Conservation (phyloP, 108 stramenopile species). For the Skeletonema marinoi region DNA sequence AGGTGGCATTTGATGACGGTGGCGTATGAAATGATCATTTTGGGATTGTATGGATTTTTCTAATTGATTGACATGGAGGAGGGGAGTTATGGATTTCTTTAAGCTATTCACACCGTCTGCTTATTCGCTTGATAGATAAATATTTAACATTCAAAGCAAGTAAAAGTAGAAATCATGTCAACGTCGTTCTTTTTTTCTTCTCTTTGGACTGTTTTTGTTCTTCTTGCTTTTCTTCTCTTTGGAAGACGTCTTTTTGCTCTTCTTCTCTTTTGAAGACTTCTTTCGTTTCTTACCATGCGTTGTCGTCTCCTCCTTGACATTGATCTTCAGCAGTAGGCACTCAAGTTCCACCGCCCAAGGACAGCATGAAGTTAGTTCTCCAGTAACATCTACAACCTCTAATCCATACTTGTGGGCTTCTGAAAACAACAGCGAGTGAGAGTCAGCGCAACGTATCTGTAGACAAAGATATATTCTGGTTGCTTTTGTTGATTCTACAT, state of each 20-base stretch:
- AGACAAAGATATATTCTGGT: constrained; percentile 65
- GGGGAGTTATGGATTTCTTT: background rate
- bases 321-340: constrained; percentile 53
- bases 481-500: background rate
- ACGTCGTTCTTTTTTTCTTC: background rate
- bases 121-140: background rate
- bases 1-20: constrained; percentile 88
- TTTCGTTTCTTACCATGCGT: background rate
- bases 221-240: background rate
- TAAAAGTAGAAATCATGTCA: no score
- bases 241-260: background rate
- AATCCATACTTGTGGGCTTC: constrained; percentile 52
- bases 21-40: constrained; percentile 84
- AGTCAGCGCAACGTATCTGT: constrained; percentile 68
- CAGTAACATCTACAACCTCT: constrained; percentile 51
- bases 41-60: constrained; percentile 19
- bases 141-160: background rate
- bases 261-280: background rate
- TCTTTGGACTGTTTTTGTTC: background rate
- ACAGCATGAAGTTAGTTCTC: constrained; percentile 30
- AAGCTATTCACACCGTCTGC: background rate
- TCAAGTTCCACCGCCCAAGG: constrained; percentile 59
- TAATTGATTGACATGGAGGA: background rate
- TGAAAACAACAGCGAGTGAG: constrained; percentile 53
- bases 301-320: background rate